Conservation (phyloP, 208 protist species). For the Crithidia acanthocephali region DNA sequence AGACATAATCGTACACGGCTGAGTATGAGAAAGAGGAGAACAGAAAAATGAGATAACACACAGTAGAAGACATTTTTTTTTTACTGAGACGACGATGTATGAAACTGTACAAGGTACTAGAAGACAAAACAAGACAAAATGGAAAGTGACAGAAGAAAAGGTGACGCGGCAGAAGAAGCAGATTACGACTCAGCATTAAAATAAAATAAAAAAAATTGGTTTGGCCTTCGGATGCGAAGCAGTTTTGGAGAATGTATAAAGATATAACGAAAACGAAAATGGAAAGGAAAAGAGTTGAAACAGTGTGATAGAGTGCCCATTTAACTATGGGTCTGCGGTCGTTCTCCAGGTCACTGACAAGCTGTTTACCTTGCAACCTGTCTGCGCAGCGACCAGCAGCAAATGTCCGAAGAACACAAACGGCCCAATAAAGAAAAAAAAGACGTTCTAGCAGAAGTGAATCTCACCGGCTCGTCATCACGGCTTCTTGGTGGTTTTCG, state of each 20-base stretch:
- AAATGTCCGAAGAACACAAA: too few species aligned
- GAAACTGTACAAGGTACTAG: not conserved
- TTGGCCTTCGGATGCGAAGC: not conserved
- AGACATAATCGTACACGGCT: not conserved
- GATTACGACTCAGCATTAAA: constrained; percentile 1
- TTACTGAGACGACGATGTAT: not conserved
- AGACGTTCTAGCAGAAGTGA: too few species aligned
- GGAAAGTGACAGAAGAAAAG: not conserved
- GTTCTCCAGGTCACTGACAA: not conserved
- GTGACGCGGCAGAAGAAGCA: not conserved
- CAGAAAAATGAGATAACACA: not conserved
- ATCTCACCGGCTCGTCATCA: not conserved
- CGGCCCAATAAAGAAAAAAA: too few species aligned
- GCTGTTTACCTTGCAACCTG: not conserved
- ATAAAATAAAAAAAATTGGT: not conserved
- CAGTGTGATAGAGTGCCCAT: too few species aligned
- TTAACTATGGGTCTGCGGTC: too few species aligned
- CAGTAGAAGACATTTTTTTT: not conserved
- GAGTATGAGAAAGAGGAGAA: not conserved
- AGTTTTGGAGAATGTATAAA: not conserved
- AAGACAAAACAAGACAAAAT: not conserved
- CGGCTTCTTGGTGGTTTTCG: not conserved
- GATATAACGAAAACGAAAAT: constrained; percentile 14
- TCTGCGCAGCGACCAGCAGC: too few species aligned
- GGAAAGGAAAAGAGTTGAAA: constrained; percentile 10